Evolutionary conservation across 805 yeast genomes (phyloP), one percentile per base, ranked within the genome.

Genomic region (Myxozyma melibiosi): DNA sequence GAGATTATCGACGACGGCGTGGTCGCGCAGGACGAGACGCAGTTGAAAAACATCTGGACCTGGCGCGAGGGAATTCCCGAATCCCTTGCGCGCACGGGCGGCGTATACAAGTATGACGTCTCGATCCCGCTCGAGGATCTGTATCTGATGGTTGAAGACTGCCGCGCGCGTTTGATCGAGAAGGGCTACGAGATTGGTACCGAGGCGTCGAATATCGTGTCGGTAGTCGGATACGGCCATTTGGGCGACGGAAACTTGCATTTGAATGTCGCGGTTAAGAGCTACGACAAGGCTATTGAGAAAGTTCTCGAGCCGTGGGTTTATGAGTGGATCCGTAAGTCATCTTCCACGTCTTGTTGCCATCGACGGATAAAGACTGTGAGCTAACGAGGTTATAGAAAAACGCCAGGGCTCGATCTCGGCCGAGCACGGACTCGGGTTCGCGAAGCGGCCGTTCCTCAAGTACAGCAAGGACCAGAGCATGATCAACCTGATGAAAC

Each of bases 391-490:
- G 71, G 18, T 20, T 16, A 8, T 3, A 45, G 68, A 80, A 73
- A 67, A 73, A 27, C 78, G 82, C 61, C 76, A 84, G 33, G 99
- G 99, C 22, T 91, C 98, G 1, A 86, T 94, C 52, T 86, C 96
- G 57, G 99, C 99, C 27, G 99, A 94, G 73, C 99, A 94, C 71
- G 99, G 99, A 14, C 78, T 94, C 56, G 99, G 99, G 0, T 89
- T 94, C 81, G 97, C 92, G 69, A 94, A 94, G 85, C 90, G 86
- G 66, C 87, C 88, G 69, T 94, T 88, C 71, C 80, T 92, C 65
- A 85, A 85, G 8, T 94, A 92, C 76, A 81, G 96, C 51, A 94
- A 91, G 78, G 81, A 82, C 62, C 84, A 79, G 11, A 75, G 76
- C 51, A 91, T 90, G 71, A 81, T 94, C 58, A 70, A 76, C 39